Percentiles rank a stretch among this genome's conserved stretches.
Conservation (phyloP, 2,329 filamentous ascomycete genomes). For the Botrytis squamosa region DNA sequence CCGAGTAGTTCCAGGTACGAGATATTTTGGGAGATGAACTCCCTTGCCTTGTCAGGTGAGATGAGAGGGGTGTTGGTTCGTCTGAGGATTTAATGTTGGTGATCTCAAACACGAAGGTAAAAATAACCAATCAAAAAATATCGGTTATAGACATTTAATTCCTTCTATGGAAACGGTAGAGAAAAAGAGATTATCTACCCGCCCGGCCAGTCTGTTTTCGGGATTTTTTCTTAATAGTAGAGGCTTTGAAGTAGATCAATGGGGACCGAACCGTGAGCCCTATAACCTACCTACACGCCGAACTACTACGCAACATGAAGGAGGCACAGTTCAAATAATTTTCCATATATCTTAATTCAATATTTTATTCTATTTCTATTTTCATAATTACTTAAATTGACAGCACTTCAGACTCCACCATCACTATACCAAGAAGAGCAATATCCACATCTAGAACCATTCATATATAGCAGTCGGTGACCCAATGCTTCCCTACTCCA, state of each 20-base stretch:
- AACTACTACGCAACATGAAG: not conserved
- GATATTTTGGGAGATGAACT: not conserved
- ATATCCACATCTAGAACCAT: not conserved
- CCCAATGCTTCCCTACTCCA: not conserved
- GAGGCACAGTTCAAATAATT: not conserved
- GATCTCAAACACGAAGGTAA: not conserved
- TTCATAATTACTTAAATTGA: not conserved
- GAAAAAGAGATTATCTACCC: constrained; percentile 3
- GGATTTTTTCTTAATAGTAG: not conserved
- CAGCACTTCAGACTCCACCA: not conserved
- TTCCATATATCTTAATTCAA: not conserved
- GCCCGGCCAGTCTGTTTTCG: not conserved
- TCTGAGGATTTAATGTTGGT: constrained; percentile 3
- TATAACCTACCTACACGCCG: not conserved
- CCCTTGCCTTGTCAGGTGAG: not conserved
- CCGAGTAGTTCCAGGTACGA: not conserved
- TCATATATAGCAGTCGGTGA: constrained; percentile 1
- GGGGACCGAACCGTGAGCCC: not conserved
- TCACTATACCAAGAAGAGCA: constrained; percentile 11
- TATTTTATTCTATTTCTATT: not conserved
- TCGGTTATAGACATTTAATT: not conserved
- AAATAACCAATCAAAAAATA: not conserved
- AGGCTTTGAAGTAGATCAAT: not conserved
- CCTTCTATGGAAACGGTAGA: not conserved
- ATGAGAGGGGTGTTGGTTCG: constrained; percentile 6